A percentile compares a stretch with the other conserved stretches of the same genome.
Conservation (phyloP, 2,329 filamentous ascomycete species). For the Penicillium sp. region DNA sequence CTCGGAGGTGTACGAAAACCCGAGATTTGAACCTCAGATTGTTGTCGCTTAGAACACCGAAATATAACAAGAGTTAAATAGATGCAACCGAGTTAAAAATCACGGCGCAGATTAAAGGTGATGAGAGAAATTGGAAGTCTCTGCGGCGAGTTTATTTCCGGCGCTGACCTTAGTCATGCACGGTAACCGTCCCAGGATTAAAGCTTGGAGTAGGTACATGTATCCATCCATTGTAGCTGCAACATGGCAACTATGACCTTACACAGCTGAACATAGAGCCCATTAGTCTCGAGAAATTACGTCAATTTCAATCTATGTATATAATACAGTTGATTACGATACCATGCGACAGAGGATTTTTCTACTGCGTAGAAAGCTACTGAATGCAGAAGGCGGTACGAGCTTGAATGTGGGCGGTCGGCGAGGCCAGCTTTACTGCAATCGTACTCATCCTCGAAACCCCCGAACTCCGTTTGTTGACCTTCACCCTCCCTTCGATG, state of each 20-base stretch:
- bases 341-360: not conserved
- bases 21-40: not conserved
- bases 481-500: conserved; percentile 29
- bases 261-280: not conserved
- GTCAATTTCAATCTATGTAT: not conserved
- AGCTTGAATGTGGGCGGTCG: not conserved
- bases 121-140: conserved; percentile 15
- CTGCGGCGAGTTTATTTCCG: conserved; percentile 22
- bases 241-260: not conserved
- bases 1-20: not conserved
- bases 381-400: not conserved
- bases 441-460: conserved; percentile 5
- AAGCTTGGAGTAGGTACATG: not conserved
- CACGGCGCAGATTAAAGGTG: conserved; percentile 16
- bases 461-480: conserved; percentile 4
- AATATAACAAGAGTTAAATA: not conserved
- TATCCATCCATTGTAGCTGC: not conserved
- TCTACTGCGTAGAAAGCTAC: not conserved
- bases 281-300: not conserved
- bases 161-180: conserved; percentile 4
- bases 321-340: not conserved
- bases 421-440: conserved; percentile 23
- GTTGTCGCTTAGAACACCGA: not conserved
- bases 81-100: conserved; percentile 13
- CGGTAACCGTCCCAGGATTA: not conserved